phyloP scores from a whole-genome alignment of 1,139 yeast species.

The Saccharomyces hybrid region DNA sequence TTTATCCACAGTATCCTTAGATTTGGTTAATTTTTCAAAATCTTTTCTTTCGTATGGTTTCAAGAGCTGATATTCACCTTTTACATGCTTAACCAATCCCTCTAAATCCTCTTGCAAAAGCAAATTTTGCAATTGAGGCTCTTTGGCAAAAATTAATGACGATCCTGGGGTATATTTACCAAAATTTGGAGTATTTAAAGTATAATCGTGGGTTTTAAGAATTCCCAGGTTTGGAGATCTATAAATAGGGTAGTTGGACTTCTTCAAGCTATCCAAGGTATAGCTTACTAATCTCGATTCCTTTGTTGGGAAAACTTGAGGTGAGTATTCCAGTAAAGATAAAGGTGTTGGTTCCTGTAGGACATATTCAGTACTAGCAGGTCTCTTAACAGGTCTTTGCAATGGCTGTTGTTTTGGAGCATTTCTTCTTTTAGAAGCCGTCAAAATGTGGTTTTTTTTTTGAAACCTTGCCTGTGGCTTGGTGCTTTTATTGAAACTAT shows the following conservation, averaged over 20 bases:
- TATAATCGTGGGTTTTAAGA: constrained; percentile 6
- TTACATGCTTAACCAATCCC: constrained; percentile 13
- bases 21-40: constrained; percentile 16
- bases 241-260: constrained; percentile 21
- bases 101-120: constrained; percentile 12
- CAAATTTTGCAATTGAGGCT: constrained; percentile 19
- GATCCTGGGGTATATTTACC: constrained; percentile 21
- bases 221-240: constrained; percentile 20
- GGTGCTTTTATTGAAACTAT: background rate
- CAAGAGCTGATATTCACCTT: constrained; percentile 19
- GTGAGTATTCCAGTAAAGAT: constrained; percentile 18
- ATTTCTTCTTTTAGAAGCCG: background rate
- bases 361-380: constrained; percentile 10
- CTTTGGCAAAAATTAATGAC: constrained; percentile 19
- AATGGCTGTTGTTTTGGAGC: background rate
- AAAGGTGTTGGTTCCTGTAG: constrained; percentile 22
- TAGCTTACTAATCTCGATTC: constrained; percentile 17
- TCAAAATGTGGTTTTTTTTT: background rate
- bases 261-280: constrained; percentile 16
- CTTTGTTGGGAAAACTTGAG: background rate
- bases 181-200: constrained; percentile 14
- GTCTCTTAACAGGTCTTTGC: background rate
- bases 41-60: constrained; percentile 7
- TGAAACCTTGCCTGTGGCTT: constrained; percentile 2
- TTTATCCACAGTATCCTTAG: constrained; percentile 14